Evolutionary conservation across 2,329 filamentous ascomycete species (phyloP).

Genomic region (Xylaria sp.): DNA sequence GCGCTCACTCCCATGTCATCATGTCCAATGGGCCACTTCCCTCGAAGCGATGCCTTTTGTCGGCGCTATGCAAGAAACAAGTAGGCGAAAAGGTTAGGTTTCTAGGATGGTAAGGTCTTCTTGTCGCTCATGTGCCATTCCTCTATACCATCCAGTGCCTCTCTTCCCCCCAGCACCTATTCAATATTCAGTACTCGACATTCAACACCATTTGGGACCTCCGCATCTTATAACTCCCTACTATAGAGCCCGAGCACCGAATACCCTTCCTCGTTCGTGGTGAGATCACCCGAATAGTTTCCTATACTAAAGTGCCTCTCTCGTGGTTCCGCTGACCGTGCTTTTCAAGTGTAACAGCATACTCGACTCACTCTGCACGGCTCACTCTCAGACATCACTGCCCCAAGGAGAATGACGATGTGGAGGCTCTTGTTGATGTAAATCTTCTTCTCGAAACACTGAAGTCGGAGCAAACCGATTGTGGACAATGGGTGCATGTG

Average conservation of each 20-base stretch:
- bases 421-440: slow-evolving; percentile 74
- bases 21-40: slow-evolving; percentile 72
- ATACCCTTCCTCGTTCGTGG: slow-evolving; percentile 10
- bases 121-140: neutral
- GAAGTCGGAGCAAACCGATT: slow-evolving; percentile 69
- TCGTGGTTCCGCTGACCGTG: slow-evolving; percentile 29
- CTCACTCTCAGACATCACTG: slow-evolving; percentile 76
- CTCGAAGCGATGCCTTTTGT: slow-evolving; percentile 73
- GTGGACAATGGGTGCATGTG: slow-evolving; percentile 90
- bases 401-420: slow-evolving; percentile 58
- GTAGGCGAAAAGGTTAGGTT: slow-evolving; percentile 86
- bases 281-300: slow-evolving; percentile 8
- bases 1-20: slow-evolving; percentile 24
- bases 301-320: neutral
- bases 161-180: neutral
- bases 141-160: neutral
- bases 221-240: slow-evolving; percentile 6
- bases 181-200: neutral
- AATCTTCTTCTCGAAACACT: slow-evolving; percentile 75
- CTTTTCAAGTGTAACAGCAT: slow-evolving; percentile 61
- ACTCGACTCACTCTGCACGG: slow-evolving; percentile 65
- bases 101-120: slow-evolving; percentile 80
- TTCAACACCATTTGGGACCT: neutral
- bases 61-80: slow-evolving; percentile 63
- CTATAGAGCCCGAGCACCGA: slow-evolving; percentile 15